Evolutionary conservation across 1,139 yeast species (phyloP).

Genomic region (Lodderomyces jiufengensis): DNA sequence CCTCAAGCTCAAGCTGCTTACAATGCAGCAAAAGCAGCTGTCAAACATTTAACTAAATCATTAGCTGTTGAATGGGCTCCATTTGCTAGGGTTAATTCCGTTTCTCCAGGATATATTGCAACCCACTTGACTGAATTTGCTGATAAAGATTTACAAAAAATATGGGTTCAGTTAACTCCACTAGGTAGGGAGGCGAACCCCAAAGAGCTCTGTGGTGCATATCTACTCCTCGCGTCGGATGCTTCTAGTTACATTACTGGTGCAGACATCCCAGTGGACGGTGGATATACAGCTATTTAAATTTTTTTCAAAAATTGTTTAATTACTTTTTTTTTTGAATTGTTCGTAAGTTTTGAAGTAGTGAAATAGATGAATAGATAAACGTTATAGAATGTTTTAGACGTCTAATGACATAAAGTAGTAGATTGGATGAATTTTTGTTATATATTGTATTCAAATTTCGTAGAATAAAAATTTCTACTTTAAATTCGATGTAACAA

Average conservation of each 20-base stretch:
- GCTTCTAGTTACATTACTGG: conserved; percentile 39
- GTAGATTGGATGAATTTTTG: no score
- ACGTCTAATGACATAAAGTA: no score
- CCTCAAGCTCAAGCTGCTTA: conserved; percentile 63
- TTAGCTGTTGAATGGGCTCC: conserved; percentile 16
- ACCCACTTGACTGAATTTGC: conserved; percentile 49
- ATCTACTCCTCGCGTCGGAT: conserved; percentile 49
- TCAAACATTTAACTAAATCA: conserved; percentile 45
- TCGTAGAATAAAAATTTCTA: no score
- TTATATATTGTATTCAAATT: no score
- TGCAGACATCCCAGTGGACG: conserved; percentile 28
- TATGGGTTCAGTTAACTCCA: conserved; percentile 45
- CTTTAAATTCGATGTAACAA: no score
- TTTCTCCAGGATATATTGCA: conserved; percentile 54
- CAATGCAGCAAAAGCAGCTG: conserved; percentile 54
- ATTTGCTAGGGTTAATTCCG: conserved; percentile 49
- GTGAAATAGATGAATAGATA: no score
- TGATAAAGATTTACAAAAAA: conserved; percentile 27
- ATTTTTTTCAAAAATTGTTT: no score
- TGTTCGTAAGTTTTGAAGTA: no score
- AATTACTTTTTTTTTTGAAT: no score
- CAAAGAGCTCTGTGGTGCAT: conserved; percentile 55
- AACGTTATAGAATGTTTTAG: no score
- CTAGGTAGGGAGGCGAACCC: conserved; percentile 50
- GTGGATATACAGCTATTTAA: conserved; percentile 45